Base-by-base conservation (phyloP, 176 grass and related monocot species). In the Thalia dealbata region DNA sequence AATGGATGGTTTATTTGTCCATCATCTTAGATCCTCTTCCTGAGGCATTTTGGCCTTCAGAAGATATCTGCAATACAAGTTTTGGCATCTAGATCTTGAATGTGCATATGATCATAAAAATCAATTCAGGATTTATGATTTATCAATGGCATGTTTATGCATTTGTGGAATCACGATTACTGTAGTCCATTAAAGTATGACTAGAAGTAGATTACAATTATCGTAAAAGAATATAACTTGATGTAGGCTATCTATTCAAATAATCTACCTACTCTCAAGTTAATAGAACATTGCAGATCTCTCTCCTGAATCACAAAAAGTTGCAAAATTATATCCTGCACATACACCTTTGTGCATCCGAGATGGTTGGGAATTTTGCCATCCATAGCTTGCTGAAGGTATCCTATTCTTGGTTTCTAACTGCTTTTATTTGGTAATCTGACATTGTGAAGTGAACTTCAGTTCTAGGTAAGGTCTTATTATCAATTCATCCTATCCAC, bases 261-360 rank as follows among this genome's bases (percentile, higher is more conserved):
- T 3, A n/a, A 21, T 2, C 19, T 14, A 10, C 7, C 44, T 71
- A 23, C 16, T 61, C 16, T 61, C 29, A 11, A 3, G 7, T 15
- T 6, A 23, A 67, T 21, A 14, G 74, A 13, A 42, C 30, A 67
- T 71, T 85, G 70, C 89, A 97, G 90, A 92, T 85, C 81, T 97
- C 55, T 75, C 89, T 63, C 87, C 81, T 66, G 82, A 66, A 7
- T 87, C 92, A 81, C 75, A 66, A 70, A 90, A 92, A 77, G 50
- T 83, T 73, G 83, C 83, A 0, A 86, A 91, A 73, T 81, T 76
- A 68, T 97, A 92, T 78, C 95, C 90, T 88, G 87, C 95, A 69
- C 95, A 88, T 80, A 92, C 90, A 29, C 80, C 95, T 88, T 86
- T 86, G 69, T 97, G 95, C 84, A 86, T 92, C 80, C 84, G 85